Conservation (phyloP, 495 filamentous ascomycete species). For the Collariella sp. region DNA sequence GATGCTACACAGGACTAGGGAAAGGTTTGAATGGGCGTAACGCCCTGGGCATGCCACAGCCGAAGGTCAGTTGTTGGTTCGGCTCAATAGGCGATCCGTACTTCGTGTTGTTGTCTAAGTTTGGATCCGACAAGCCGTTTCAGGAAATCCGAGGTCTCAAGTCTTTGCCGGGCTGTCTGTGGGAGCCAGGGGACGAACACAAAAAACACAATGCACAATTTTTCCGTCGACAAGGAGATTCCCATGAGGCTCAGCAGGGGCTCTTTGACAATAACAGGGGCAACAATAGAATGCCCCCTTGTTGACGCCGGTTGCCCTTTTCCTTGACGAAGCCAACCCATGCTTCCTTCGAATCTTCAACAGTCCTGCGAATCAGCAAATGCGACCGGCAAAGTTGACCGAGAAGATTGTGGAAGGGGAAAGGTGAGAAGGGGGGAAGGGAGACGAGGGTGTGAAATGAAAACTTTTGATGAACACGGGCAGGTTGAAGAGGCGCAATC, state of each 20-base stretch:
- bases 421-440: background rate
- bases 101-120: too few species aligned
- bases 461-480: too few species aligned
- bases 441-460: background rate
- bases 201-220: background rate
- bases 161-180: background rate
- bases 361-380: background rate
- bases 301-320: background rate
- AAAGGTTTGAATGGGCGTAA: background rate
- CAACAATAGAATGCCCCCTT: background rate
- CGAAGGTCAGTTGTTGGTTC: too few species aligned
- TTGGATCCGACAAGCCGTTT: too few species aligned
- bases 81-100: too few species aligned
- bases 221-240: background rate
- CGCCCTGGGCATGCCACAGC: background rate
- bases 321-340: background rate
- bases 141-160: too few species aligned
- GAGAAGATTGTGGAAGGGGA: background rate
- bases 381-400: background rate
- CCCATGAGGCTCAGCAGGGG: constrained; percentile 1
- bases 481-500: too few species aligned
- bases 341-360: background rate
- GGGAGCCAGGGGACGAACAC: background rate
- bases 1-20: background rate
- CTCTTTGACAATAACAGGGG: background rate